These are phyloP conservation scores for Fusarium sp. DNA, from an alignment of 2,329 filamentous ascomycete genomes.

Conservation along the genomic window DNA sequence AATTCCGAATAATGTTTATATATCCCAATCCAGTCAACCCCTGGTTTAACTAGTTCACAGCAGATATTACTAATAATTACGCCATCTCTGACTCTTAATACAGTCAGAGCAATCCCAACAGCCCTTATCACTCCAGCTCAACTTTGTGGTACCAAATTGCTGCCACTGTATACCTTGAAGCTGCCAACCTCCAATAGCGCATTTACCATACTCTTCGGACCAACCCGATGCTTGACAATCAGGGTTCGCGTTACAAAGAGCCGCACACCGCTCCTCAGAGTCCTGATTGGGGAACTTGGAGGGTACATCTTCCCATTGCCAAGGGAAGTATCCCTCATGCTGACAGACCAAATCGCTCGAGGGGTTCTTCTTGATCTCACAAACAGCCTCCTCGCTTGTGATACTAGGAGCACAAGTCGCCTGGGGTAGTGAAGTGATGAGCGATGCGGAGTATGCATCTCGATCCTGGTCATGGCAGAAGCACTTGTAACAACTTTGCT, in stretches of 20 bases:
- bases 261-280: not conserved
- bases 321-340: conserved; percentile 4
- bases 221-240: not conserved
- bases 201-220: not conserved
- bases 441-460: not conserved
- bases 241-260: conserved; percentile 12
- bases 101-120: conserved; percentile 18
- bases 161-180: not conserved
- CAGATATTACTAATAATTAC: not conserved
- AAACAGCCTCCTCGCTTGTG: not conserved
- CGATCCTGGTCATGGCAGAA: conserved; percentile 8
- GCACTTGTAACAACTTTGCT: conserved; percentile 13
- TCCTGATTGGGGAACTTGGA: conserved; percentile 9
- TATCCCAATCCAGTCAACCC: no score
- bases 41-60: no score
- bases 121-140: conserved; percentile 16
- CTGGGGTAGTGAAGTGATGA: not conserved
- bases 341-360: not conserved
- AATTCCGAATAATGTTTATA: no score
- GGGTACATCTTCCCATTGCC: not conserved
- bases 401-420: not conserved
- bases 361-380: not conserved
- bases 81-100: conserved; percentile 11
- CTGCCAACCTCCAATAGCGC: not conserved
- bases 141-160: not conserved